A percentile compares a stretch with the other conserved stretches of the same genome.
These are phyloP conservation scores for Chlamydomonas sp. DNA, from an alignment of 139 green algal genomes.

Conservation along the genomic window DNA sequence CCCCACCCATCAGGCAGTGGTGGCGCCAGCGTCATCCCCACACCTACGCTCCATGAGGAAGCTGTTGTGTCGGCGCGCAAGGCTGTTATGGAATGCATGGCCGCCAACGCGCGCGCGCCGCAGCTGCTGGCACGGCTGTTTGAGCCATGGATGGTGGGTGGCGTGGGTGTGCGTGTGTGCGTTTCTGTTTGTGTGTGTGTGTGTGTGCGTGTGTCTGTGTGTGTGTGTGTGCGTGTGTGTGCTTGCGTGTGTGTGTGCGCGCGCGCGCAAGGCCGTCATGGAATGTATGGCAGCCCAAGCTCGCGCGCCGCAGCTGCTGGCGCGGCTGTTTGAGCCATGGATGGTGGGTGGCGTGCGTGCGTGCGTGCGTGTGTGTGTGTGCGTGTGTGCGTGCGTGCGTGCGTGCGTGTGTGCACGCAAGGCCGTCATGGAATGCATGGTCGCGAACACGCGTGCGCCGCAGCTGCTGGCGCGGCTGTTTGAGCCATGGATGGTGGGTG, in stretches of 20 bases:
- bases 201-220: too few relatives aligned
- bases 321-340: conserved; percentile 43
- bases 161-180: too few relatives aligned
- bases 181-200: too few relatives aligned
- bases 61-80: conserved; percentile 33
- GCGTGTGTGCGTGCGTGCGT: too few relatives aligned
- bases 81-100: conserved; percentile 36
- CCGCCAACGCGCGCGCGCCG: conserved; percentile 38
- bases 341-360: conserved; percentile 28
- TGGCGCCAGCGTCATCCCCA: conserved; percentile 32
- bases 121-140: conserved; percentile 46
- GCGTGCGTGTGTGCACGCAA: too few relatives aligned
- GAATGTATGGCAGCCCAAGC: conserved; percentile 39
- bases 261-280: conserved; percentile 30
- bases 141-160: conserved; percentile 35
- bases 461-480: conserved; percentile 46
- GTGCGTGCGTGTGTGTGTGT: too few relatives aligned
- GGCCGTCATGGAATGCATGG: conserved; percentile 36
- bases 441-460: conserved; percentile 38
- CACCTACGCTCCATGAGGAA: conserved; percentile 36
- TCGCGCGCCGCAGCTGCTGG: conserved; percentile 38
- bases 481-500: conserved; percentile 35
- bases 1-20: too few relatives aligned
- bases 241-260: too few relatives aligned
- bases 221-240: too few relatives aligned